These are phyloP conservation scores for Grigorovia jiainica DNA, from an alignment of 805 yeast genomes.

Conservation along the genomic window DNA sequence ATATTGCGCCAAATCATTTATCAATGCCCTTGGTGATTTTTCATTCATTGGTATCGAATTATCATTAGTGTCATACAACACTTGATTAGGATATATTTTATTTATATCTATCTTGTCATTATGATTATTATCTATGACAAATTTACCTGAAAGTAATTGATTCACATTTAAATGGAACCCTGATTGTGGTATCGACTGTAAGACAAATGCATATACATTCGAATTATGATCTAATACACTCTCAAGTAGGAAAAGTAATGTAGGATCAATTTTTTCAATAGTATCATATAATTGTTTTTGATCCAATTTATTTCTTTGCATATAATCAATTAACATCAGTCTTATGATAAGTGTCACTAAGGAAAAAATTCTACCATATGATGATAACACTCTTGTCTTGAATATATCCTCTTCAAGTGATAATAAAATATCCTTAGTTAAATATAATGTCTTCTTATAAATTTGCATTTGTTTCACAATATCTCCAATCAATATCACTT, in stretches of 20 bases:
- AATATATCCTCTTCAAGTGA: not conserved
- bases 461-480: no score
- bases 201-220: slow-evolving; percentile 11
- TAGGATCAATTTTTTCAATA: slow-evolving; percentile 48
- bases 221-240: slow-evolving; percentile 19
- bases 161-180: slow-evolving; percentile 18
- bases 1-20: not conserved
- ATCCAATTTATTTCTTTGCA: slow-evolving; percentile 12
- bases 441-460: no score
- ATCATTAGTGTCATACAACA: not conserved
- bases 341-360: slow-evolving; percentile 4
- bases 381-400: slow-evolving; percentile 1
- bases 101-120: not conserved
- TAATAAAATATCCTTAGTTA: no score
- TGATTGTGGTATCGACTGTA: slow-evolving; percentile 14
- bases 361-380: slow-evolving; percentile 5
- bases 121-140: not conserved
- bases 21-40: not conserved
- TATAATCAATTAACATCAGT: slow-evolving; percentile 1
- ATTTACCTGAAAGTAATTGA: slow-evolving; percentile 9
- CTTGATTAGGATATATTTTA: not conserved
- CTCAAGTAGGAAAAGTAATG: slow-evolving; percentile 7
- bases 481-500: no score
- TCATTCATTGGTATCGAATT: not conserved
- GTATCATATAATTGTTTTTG: slow-evolving; percentile 36